phyloP scores from a whole-genome alignment of 2,329 filamentous ascomycete species.

The Colletotrichum gloeosporioides region DNA sequence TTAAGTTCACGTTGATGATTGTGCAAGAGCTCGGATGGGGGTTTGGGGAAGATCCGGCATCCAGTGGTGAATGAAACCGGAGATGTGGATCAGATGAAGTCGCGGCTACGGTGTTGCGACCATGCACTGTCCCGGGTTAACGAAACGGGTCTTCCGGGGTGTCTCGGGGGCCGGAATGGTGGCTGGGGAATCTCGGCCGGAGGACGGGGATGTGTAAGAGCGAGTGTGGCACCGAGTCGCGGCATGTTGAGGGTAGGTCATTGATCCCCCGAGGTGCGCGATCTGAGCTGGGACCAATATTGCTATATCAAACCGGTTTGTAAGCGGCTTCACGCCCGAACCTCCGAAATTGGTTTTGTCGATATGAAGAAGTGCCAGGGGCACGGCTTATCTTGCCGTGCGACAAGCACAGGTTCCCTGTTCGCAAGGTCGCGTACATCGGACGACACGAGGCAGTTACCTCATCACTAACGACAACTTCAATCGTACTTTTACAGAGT shows the following conservation, averaged over 20 bases:
- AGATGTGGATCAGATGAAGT: not conserved
- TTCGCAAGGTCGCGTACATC: not conserved
- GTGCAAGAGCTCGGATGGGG: not conserved
- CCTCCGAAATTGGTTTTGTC: not conserved
- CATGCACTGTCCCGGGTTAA: not conserved
- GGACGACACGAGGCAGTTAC: not conserved
- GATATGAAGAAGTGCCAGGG: not conserved
- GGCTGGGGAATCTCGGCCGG: not conserved
- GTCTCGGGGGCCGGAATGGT: not conserved
- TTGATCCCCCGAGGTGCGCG: not conserved
- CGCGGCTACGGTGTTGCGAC: not conserved
- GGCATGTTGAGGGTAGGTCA: not conserved
- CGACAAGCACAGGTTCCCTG: not conserved
- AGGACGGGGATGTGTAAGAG: not conserved
- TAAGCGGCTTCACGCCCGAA: not conserved
- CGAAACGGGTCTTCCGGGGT: not conserved
- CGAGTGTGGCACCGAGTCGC: not conserved
- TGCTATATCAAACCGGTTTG: not conserved
- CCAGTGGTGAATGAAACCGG: not conserved
- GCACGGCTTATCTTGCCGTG: not conserved
- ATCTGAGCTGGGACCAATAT: not conserved
- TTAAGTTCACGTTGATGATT: not conserved
- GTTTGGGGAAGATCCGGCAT: slow-evolving; percentile 12
- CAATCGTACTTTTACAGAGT: not conserved
- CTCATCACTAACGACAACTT: not conserved